Percentiles rank a stretch among this genome's conserved stretches.
Evolutionary conservation across 1,284 basidiomycete species (phyloP).

Genomic region (Apiotrichum brassicae): DNA sequence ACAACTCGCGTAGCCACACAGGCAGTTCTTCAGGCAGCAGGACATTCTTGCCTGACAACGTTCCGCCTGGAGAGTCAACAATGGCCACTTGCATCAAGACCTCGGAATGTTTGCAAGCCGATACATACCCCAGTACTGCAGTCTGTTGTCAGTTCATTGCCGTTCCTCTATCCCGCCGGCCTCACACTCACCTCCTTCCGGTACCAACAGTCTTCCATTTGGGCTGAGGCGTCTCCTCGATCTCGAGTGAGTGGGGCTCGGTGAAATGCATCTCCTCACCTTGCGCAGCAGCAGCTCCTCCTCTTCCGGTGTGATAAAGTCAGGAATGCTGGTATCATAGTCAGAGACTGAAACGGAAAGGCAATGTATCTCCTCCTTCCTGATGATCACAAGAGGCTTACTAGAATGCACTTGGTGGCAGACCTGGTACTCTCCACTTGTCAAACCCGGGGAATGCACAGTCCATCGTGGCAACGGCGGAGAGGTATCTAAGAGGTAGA

Average conservation of each 20-base stretch:
- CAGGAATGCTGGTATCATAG: slow-evolving; percentile 59
- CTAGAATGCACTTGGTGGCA: slow-evolving; percentile 35
- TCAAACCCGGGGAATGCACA: slow-evolving; percentile 15
- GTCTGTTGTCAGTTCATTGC: slow-evolving; percentile 51
- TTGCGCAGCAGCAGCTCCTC: slow-evolving; percentile 70
- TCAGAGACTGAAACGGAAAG: too few relatives aligned
- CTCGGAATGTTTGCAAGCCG: slow-evolving; percentile 17
- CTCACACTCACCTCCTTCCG: slow-evolving; percentile 59
- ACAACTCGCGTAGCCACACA: slow-evolving; percentile 36
- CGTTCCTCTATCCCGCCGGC: neutral
- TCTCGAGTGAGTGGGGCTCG: slow-evolving; percentile 48
- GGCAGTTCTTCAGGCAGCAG: slow-evolving; percentile 41
- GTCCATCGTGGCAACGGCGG: neutral
- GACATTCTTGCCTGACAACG: slow-evolving; percentile 38
- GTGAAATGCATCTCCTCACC: slow-evolving; percentile 54
- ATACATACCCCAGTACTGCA: slow-evolving; percentile 74
- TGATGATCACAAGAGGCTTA: too few relatives aligned
- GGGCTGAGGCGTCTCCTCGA: slow-evolving; percentile 65
- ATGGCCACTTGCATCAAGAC: neutral
- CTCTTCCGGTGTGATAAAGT: slow-evolving; percentile 73
- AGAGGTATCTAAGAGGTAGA: neutral
- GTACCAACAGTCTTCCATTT: slow-evolving; percentile 73
- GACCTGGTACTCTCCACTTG: slow-evolving; percentile 18
- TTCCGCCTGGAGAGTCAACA: slow-evolving; percentile 36
- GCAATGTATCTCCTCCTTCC: too few relatives aligned